A percentile compares a stretch with the other conserved stretches of the same genome.
phyloP scores from a whole-genome alignment of 2,329 filamentous ascomycete genomes.

The Diaporthe helianthi region DNA sequence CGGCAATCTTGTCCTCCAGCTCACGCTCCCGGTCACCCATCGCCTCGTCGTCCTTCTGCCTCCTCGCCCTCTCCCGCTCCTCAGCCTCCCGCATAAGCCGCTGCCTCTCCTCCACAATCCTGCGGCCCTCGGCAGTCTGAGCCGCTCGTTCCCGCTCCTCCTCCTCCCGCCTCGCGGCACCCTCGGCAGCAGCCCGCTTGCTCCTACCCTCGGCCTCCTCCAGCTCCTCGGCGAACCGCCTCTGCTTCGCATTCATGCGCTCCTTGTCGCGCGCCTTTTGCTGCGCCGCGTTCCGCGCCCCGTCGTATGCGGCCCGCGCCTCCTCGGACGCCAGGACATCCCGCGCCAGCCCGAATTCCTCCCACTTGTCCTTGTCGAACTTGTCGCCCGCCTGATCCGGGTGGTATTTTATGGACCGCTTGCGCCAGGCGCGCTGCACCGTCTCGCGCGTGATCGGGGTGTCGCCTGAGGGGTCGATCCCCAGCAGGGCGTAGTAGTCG shows the following conservation, averaged over 20 bases:
- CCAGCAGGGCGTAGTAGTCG: constrained; percentile 82
- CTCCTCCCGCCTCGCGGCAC: constrained; percentile 16
- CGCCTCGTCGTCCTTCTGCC: constrained; percentile 38
- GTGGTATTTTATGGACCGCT: constrained; percentile 87
- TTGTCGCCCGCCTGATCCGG: constrained; percentile 84
- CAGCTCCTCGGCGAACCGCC: constrained; percentile 85
- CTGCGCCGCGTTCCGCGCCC: constrained; percentile 72
- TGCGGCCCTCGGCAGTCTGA: constrained; percentile 45
- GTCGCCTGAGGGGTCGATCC: constrained; percentile 62
- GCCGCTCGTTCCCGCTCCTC: constrained; percentile 44
- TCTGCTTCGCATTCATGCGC: constrained; percentile 74
- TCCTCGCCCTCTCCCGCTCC: constrained; percentile 48
- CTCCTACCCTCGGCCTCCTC: constrained; percentile 77
- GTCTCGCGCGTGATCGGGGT: constrained; percentile 66
- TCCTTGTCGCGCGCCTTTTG: constrained; percentile 75
- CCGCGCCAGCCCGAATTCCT: constrained; percentile 83
- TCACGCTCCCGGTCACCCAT: constrained; percentile 49
- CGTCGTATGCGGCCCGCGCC: constrained; percentile 80
- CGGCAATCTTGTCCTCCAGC: constrained; percentile 52
- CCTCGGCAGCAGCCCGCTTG: constrained; percentile 60
- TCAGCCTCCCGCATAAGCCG: constrained; percentile 51
- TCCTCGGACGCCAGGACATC: constrained; percentile 78
- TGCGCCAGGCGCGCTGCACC: constrained; percentile 78
- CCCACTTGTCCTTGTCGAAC: constrained; percentile 83
- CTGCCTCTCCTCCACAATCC: constrained; percentile 49